A percentile compares a stretch with the other conserved stretches of the same genome.
These are phyloP conservation scores for Pichiaceae sp. DNA, from an alignment of 1,139 yeast species.

Conservation along the genomic window DNA sequence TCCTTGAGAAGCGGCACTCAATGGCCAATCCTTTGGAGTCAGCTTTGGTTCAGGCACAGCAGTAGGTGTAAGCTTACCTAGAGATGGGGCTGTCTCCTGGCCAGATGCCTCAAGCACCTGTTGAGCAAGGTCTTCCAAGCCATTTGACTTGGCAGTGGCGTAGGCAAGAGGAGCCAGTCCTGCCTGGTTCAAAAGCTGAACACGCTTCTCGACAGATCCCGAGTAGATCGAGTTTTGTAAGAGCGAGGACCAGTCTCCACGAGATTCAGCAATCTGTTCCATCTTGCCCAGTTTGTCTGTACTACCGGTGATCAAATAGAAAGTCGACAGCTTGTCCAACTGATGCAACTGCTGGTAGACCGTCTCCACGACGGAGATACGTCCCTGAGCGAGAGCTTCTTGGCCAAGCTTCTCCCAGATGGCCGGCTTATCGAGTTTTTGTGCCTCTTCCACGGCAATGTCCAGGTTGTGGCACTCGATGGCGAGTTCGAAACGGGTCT, in stretches of 20 bases:
- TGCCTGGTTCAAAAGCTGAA: conserved; percentile 63
- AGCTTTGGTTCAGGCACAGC: conserved; percentile 40
- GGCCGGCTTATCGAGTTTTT: conserved; percentile 51
- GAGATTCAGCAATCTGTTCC: conserved; percentile 84
- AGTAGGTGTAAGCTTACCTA: conserved; percentile 43
- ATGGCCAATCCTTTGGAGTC: conserved; percentile 58
- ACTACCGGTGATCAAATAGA: conserved; percentile 82
- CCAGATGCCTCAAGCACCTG: conserved; percentile 65
- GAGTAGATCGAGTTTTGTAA: conserved; percentile 78
- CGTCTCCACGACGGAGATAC: conserved; percentile 74
- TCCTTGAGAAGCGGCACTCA: conserved; percentile 62
- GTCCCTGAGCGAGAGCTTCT: conserved; percentile 89
- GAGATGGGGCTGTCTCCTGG: conserved; percentile 44
- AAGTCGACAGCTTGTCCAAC: conserved; percentile 83
- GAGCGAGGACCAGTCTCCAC: conserved; percentile 74
- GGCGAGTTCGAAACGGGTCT: conserved; percentile 91
- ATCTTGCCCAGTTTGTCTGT: conserved; percentile 64
- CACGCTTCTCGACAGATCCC: conserved; percentile 69
- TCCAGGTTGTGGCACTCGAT: conserved; percentile 84
- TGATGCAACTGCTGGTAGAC: conserved; percentile 82
- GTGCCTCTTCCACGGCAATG: conserved; percentile 87
- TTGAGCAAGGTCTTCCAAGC: conserved; percentile 66
- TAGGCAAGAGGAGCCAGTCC: conserved; percentile 89
- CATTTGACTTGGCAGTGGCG: conserved; percentile 84
- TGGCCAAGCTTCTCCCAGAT: conserved; percentile 80